Evolutionary conservation across 2,329 filamentous ascomycete genomes (phyloP), one percentile per base, ranked within the genome.

Genomic region (Coniochaeta prunicola): DNA sequence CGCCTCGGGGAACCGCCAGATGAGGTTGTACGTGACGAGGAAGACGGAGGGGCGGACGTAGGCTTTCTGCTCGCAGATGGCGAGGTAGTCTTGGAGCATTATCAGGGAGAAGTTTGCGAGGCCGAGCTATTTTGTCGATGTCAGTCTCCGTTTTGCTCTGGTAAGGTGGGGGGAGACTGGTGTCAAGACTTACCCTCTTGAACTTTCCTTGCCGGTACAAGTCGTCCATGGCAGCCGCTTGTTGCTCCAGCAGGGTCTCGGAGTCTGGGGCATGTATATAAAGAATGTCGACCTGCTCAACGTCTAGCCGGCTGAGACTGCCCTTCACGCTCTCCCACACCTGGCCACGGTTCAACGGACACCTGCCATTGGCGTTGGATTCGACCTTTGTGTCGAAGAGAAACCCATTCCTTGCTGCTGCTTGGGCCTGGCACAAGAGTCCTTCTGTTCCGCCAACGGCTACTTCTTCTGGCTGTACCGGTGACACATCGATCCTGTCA

Each of bases 1-100:
- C 1, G 66, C 60, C 62, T 78, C 75, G 79, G 45, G 45, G 21
- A 50, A 50, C 10, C 45, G 45, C 45, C 45, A 50, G 45, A 50
- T 6, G 45, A 30, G 21, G 45, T 50, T 50, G 45, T 50, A 50
- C 21, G 24, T 30, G 13, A 50, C n/a, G 24, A 19, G 17, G 45
- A 26, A 28, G 45, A 50, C 45, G 13, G 45, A 17, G 24, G 45
- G 45, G 1, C 4, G 24, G 45, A 28, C 26, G 45, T 50, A 50
- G 45, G 7, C 9, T 10, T 28, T 26, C 12, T 17, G 26, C 8
- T 21, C 24, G 45, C 45, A 50, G 45, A 28, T 28, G 45, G 24
- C 5, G 45, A 50, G 45, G 45, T 50, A 50, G 45, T 50, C 45
- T 7, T 30, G 21, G 13, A 50, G 45, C 24, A 28, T 50, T 12